Conservation (phyloP, 768 basidiomycete genomes). For the Collybia nuda region DNA sequence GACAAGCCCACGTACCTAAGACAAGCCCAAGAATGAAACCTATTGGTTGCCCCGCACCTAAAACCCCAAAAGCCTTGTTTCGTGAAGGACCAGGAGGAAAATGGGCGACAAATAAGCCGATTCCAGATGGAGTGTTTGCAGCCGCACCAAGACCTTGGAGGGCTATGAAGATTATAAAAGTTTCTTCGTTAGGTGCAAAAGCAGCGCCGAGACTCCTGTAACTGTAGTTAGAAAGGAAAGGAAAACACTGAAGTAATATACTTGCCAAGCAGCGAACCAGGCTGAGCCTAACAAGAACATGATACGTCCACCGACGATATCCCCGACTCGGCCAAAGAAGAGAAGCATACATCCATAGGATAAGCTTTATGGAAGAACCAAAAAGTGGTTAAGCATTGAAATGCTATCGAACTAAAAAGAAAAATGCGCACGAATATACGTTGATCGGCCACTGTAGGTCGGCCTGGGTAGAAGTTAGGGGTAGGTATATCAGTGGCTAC, state of each 20-base stretch:
- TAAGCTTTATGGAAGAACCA: neutral
- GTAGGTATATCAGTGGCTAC: neutral
- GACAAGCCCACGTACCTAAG: neutral
- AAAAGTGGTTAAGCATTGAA: neutral
- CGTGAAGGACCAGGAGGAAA: neutral
- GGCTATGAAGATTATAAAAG: neutral
- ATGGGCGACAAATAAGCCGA: neutral
- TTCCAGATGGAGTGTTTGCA: neutral
- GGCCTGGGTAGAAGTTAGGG: neutral
- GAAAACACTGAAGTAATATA: neutral
- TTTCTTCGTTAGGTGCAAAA: neutral
- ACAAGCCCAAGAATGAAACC: slow-evolving; percentile 3
- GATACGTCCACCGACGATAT: neutral
- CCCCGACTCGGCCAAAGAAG: slow-evolving; percentile 2
- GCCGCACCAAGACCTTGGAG: slow-evolving; percentile 1
- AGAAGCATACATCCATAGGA: slow-evolving; percentile 1
- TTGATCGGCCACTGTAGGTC: slow-evolving; percentile 1
- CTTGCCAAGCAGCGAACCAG: neutral
- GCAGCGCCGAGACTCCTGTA: neutral
- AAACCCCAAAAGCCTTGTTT: neutral
- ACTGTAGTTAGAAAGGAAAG: neutral
- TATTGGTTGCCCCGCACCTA: slow-evolving; percentile 1
- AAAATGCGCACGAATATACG: neutral
- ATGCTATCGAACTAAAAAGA: neutral
- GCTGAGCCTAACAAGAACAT: slow-evolving; percentile 1